A percentile compares a stretch with the other conserved stretches of the same genome.
Evolutionary conservation across 495 filamentous ascomycete genomes (phyloP).

Genomic region (Trichocladium antarcticum): DNA sequence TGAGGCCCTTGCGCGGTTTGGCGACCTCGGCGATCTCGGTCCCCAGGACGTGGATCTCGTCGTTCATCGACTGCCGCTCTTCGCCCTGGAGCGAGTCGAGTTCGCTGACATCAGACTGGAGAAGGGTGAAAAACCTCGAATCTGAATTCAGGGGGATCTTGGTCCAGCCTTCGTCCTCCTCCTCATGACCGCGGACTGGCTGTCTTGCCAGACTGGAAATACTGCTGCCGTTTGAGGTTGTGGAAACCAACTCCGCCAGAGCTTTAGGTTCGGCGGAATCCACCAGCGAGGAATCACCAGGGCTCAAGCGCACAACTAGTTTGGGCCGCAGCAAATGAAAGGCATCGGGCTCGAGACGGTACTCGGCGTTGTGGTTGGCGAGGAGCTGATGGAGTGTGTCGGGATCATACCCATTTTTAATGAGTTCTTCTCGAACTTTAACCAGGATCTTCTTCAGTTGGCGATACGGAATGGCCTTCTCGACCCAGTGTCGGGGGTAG

Average conservation of each 20-base stretch:
- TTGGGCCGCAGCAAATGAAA: constrained; percentile 19
- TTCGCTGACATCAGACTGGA: constrained; percentile 49
- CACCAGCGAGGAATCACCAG: not conserved
- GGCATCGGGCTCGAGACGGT: constrained; percentile 34
- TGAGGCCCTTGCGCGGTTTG: constrained; percentile 34
- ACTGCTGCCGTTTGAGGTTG: not conserved
- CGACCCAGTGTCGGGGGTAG: constrained; percentile 56
- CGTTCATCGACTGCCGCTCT: constrained; percentile 45
- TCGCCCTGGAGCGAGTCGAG: constrained; percentile 48
- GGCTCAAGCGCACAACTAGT: constrained; percentile 19
- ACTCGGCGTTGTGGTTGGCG: constrained; percentile 33
- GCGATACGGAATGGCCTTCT: constrained; percentile 58
- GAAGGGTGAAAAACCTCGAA: constrained; percentile 54
- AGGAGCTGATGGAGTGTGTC: constrained; percentile 46
- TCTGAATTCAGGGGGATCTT: constrained; percentile 58
- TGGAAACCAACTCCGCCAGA: not conserved
- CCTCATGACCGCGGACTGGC: not conserved
- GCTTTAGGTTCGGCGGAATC: not conserved
- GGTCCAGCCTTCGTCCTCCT: constrained; percentile 29
- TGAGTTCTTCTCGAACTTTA: constrained; percentile 50
- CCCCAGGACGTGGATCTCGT: constrained; percentile 45
- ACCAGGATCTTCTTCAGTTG: constrained; percentile 69
- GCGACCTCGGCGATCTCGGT: constrained; percentile 46
- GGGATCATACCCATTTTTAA: constrained; percentile 48
- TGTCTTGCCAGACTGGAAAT: not conserved